Evolutionary conservation across 176 grass and related monocot species (phyloP).

Genomic region (Pontederia crassipes): DNA sequence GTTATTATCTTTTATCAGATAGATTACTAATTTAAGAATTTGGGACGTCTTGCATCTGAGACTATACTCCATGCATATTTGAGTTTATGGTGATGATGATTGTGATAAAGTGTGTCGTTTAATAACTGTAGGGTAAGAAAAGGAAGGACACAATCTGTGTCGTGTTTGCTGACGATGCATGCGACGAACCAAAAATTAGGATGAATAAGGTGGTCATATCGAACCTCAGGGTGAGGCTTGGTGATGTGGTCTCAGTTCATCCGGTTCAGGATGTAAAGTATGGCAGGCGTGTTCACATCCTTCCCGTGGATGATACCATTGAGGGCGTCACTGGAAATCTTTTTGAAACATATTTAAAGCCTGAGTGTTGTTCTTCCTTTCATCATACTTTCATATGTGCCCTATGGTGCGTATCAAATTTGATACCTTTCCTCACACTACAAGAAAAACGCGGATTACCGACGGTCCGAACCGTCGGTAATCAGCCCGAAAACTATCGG

Average conservation of each 20-base stretch:
- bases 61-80: too few species aligned
- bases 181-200: slow-evolving; percentile 11
- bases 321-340: slow-evolving; percentile 26
- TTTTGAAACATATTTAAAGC: slow-evolving; percentile 20
- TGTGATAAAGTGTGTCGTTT: too few species aligned
- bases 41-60: too few species aligned
- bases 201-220: slow-evolving; percentile 32
- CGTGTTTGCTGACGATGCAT: slow-evolving; percentile 8
- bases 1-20: too few species aligned
- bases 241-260: slow-evolving; percentile 24
- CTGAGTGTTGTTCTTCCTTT: background rate
- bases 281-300: background rate
- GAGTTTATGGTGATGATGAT: too few species aligned
- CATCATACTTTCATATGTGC: too few species aligned
- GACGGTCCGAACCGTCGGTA: too few species aligned
- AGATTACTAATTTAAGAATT: too few species aligned
- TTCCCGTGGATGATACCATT: slow-evolving; percentile 22
- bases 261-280: background rate
- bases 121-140: slow-evolving; percentile 24
- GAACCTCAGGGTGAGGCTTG: slow-evolving; percentile 30
- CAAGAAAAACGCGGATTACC: too few species aligned
- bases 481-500: too few species aligned
- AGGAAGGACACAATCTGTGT: slow-evolving; percentile 31
- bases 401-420: too few species aligned
- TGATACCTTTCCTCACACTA: too few species aligned